Evolutionary conservation across 1,284 basidiomycete genomes (phyloP).

Genomic region (Ceratobasidium sp.): DNA sequence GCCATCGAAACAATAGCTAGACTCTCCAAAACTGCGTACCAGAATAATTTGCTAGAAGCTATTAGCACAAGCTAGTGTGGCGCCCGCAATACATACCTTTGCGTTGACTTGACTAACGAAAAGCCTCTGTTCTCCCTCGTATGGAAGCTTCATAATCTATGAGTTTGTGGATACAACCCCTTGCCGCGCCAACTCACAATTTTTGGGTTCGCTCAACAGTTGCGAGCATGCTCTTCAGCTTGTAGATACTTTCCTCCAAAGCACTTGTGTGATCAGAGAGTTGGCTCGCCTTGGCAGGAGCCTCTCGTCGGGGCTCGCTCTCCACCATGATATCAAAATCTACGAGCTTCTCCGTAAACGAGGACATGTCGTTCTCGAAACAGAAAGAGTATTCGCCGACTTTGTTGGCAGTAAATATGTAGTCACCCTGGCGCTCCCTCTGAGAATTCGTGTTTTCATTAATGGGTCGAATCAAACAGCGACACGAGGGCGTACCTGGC

Average conservation of each 20-base stretch:
- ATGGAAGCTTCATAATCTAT: conserved; percentile 71
- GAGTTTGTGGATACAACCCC: not conserved
- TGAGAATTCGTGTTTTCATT: conserved; percentile 50
- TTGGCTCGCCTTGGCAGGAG: conserved; percentile 84
- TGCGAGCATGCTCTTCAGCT: conserved; percentile 85
- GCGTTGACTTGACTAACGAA: conserved; percentile 81
- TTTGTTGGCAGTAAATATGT: conserved; percentile 93
- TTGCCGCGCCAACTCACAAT: conserved; percentile 68
- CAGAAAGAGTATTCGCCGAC: conserved; percentile 98
- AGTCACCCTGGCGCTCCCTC: conserved; percentile 95
- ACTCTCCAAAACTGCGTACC: conserved; percentile 87
- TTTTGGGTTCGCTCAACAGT: conserved; percentile 92
- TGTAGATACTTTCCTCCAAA: conserved; percentile 93
- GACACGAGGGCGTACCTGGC: conserved; percentile 56
- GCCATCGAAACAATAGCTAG: conserved; percentile 85
- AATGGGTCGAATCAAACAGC: not conserved
- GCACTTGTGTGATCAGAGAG: conserved; percentile 90
- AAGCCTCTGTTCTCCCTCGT: conserved; percentile 86
- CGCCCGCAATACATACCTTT: conserved; percentile 68
- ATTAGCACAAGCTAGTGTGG: conserved; percentile 53
- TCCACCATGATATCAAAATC: conserved; percentile 99
- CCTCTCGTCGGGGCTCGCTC: conserved; percentile 88
- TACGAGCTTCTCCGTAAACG: conserved; percentile 89
- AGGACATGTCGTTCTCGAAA: conserved; percentile 97
- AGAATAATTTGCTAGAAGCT: conserved; percentile 80